Conservation (phyloP, 306 rosid species). For the Fagus sylvatica region DNA sequence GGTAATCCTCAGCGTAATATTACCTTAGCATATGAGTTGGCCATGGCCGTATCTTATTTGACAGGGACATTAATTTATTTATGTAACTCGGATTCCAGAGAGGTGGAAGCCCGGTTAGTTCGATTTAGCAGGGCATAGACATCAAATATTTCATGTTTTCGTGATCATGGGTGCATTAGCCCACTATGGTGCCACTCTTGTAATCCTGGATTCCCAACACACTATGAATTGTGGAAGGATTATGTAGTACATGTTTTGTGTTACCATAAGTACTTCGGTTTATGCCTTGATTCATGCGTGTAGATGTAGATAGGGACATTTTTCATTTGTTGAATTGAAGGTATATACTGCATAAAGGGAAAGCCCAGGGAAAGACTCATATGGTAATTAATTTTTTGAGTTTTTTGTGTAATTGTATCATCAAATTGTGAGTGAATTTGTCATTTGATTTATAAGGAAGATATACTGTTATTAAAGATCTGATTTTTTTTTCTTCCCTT, state of each 20-base stretch:
- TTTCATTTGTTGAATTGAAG: not conserved
- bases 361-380: no score
- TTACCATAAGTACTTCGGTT: not conserved
- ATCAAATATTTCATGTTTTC: constrained; percentile 81
- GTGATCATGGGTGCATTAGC: constrained; percentile 85
- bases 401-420: not conserved
- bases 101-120: constrained; percentile 90
- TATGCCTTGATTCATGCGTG: not conserved
- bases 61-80: constrained; percentile 71
- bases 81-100: constrained; percentile 78
- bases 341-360: no score
- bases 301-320: not conserved
- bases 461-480: no score
- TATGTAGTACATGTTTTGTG: not conserved
- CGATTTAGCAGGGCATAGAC: constrained; percentile 93
- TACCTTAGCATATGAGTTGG: constrained; percentile 61
- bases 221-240: constrained; percentile 49
- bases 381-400: no score
- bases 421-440: not conserved
- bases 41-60: constrained; percentile 78
- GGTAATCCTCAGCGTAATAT: constrained; percentile 64
- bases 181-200: constrained; percentile 80
- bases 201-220: constrained; percentile 78
- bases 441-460: no score
- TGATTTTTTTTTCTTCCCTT: no score